These are phyloP conservation scores for Ceratocystis colombiana DNA, from an alignment of 2,329 filamentous ascomycete species.

Conservation along the genomic window DNA sequence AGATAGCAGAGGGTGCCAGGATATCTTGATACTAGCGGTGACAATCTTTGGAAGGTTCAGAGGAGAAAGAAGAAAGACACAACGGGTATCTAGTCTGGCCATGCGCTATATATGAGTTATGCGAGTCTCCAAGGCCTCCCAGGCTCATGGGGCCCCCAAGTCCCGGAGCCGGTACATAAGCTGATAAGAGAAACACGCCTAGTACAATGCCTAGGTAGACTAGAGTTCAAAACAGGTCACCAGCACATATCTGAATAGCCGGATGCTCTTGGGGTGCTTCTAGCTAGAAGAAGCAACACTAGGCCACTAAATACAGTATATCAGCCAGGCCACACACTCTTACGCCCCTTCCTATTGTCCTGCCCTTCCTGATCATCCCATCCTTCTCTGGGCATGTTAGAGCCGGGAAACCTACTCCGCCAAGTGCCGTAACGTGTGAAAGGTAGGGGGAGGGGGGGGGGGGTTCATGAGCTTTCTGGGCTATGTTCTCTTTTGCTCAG, in stretches of 20 bases:
- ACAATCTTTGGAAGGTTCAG: not conserved
- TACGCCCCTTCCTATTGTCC: not conserved
- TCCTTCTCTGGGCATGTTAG: not conserved
- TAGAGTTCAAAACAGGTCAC: not conserved
- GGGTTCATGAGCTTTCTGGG: not conserved
- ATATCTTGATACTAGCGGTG: not conserved
- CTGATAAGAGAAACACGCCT: not conserved
- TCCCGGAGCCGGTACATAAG: not conserved
- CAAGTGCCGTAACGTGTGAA: conserved; percentile 7
- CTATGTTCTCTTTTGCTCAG: not conserved
- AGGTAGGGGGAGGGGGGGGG: not conserved
- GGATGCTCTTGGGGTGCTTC: not conserved
- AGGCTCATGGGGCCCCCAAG: not conserved
- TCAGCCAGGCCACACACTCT: not conserved
- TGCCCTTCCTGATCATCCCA: too few relatives aligned
- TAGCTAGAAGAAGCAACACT: not conserved
- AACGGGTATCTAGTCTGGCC: not conserved
- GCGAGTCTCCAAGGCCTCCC: not conserved
- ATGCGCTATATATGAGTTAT: not conserved
- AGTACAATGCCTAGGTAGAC: not conserved
- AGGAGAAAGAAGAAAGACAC: not conserved
- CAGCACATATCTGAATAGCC: not conserved
- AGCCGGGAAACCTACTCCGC: not conserved
- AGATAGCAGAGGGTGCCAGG: too few relatives aligned
- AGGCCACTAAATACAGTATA: too few relatives aligned